Conservation (phyloP, 805 yeast genomes). For the Candida ficus region DNA sequence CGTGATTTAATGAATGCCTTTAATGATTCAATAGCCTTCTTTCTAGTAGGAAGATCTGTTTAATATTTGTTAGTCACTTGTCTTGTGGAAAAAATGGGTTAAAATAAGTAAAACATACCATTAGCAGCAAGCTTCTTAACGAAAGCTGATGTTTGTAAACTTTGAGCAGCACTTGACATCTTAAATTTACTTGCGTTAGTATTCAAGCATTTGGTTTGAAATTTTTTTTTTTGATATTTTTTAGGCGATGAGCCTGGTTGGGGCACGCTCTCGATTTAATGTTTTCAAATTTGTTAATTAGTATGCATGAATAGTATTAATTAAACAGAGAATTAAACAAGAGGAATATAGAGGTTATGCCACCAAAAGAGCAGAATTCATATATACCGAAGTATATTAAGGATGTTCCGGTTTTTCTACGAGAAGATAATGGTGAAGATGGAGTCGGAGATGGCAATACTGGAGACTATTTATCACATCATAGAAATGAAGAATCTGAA, state of each 20-base stretch:
- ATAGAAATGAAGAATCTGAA: slow-evolving; percentile 31
- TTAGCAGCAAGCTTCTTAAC: slow-evolving; percentile 84
- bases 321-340: no score
- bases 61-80: neutral
- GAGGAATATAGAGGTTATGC: no score
- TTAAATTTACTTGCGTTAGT: no score
- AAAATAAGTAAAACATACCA: slow-evolving; percentile 30
- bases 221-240: neutral
- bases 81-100: neutral
- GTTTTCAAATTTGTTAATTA: no score
- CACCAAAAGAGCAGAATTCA: slow-evolving; percentile 22
- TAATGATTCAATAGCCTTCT: slow-evolving; percentile 63
- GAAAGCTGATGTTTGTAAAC: slow-evolving; percentile 40
- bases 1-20: slow-evolving; percentile 46
- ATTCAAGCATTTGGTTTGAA: no score
- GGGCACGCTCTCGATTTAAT: no score
- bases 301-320: no score
- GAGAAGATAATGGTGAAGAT: slow-evolving; percentile 13
- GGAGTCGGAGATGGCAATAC: slow-evolving; percentile 12
- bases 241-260: slow-evolving; percentile 8
- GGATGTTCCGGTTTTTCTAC: slow-evolving; percentile 37
- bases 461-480: slow-evolving; percentile 52
- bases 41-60: slow-evolving; percentile 61
- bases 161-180: neutral
- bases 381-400: slow-evolving; percentile 37